Evolutionary conservation across 257 asterid genomes (phyloP).

Genomic region (Ehretia macrophylla): DNA sequence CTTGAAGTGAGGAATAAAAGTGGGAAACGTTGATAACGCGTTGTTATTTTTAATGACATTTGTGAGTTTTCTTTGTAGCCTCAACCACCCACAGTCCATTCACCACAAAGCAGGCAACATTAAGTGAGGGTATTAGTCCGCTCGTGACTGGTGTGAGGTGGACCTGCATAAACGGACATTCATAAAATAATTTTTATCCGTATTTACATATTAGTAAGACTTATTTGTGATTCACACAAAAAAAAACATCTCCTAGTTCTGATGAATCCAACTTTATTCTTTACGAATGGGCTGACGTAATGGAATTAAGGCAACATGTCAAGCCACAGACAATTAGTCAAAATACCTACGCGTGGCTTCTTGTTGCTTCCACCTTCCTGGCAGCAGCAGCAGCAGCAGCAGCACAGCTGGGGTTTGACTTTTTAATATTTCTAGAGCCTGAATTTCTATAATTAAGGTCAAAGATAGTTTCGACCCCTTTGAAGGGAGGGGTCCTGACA

Average conservation of each 20-base stretch:
- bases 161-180: too few relatives aligned
- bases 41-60: constrained; percentile 1
- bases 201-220: too few relatives aligned
- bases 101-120: background rate
- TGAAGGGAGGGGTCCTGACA: too few relatives aligned
- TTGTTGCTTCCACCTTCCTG: background rate
- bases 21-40: background rate
- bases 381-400: background rate
- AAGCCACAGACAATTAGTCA: background rate
- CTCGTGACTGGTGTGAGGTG: too few relatives aligned
- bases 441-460: too few relatives aligned
- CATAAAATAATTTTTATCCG: too few relatives aligned
- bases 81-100: background rate
- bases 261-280: constrained; percentile 3
- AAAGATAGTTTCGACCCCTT: too few relatives aligned
- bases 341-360: background rate
- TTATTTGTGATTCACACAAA: too few relatives aligned
- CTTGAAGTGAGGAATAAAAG: background rate
- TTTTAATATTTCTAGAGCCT: too few relatives aligned
- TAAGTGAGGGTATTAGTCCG: background rate
- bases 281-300: background rate
- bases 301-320: background rate
- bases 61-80: background rate
- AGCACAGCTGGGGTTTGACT: too few relatives aligned
- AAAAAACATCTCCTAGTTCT: too few relatives aligned